Base-by-base conservation (phyloP, 2,329 filamentous ascomycete genomes). In the Aspergillus carbonarius region DNA sequence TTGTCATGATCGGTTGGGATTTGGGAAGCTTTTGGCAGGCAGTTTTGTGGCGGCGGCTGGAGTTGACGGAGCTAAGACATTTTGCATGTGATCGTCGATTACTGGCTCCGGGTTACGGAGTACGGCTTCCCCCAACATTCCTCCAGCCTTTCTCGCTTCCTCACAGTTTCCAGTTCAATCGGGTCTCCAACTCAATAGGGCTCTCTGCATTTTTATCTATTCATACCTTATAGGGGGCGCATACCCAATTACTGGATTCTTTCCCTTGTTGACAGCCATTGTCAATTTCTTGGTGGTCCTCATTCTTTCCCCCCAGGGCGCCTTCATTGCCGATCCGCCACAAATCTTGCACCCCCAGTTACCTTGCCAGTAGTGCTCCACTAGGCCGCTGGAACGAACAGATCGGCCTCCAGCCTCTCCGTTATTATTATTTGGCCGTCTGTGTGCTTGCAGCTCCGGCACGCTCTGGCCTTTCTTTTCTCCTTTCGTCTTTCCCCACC, bases 301-400 rank as follows among this genome's bases (percentile, higher is more conserved):
- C 40, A 25, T 25, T 49, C 46, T 27, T 54, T 39, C 50, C 37
- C 37, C 15, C 35, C 40, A 53, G 39, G 4, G 40, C 20, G 51
- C 10, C 30, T 40, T 52, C 57, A 42, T 30, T 40, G 58, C 37
- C 58, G 54, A 60, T 60, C 57, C 57, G 30, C 51, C 48, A 46
- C 57, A 59, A 47, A 55, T 52, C 49, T 54, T 40, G 54, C 58
- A 51, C 54, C 58, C 37, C 40, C 34, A 30, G 27, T 25, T 23
- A 17, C 34, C n/a, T n/a, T 54, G 35, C 51, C 18, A 18, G 50
- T 42, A 39, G 37, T 44, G 20, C 58, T 57, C 58, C 54, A 60
- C 58, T 23, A 23, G 40, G 51, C 25, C 25, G 37, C 27, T 54
- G 15, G 34, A 8, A 17, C 25, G 25, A 44, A 34, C 51, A 23